Conservation (phyloP, 805 yeast genomes). For the Myxozyma vanderwaltii region DNA sequence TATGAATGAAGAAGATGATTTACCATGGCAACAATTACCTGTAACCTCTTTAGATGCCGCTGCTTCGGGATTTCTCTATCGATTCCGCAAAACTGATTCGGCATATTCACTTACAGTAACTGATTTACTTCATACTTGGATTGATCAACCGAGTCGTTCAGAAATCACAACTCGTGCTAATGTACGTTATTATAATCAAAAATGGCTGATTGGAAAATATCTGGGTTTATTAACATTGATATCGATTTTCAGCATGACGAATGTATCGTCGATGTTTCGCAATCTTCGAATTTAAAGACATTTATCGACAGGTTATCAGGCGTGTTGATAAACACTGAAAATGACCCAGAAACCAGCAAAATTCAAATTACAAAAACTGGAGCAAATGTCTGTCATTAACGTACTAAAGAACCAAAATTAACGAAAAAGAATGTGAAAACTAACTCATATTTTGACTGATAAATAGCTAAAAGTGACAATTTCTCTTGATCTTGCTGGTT, state of each 20-base stretch:
- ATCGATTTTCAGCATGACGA: constrained; percentile 11
- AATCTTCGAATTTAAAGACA: constrained; percentile 8
- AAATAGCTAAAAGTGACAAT: constrained; percentile 2
- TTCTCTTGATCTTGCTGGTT: not conserved
- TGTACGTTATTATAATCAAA: not conserved
- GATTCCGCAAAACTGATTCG: constrained; percentile 1
- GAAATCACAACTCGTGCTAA: constrained; percentile 18
- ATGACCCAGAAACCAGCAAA: not conserved
- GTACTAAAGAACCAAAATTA: no score
- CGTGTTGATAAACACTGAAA: not conserved
- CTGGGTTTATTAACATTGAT: not conserved
- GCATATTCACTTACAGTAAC: constrained; percentile 22
- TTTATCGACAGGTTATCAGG: constrained; percentile 6
- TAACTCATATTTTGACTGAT: no score
- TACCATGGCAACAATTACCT: constrained; percentile 8
- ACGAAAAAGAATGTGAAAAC: no score
- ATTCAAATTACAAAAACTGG: not conserved
- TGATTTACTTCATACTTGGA: constrained; percentile 25
- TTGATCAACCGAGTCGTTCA: constrained; percentile 8
- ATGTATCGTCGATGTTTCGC: constrained; percentile 21
- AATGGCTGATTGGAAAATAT: no score
- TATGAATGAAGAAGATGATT: not conserved
- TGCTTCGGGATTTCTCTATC: not conserved
- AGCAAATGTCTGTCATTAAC: not conserved
- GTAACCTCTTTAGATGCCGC: not conserved